phyloP scores from a whole-genome alignment of 2,329 filamentous ascomycete species.

The Cladosporium phlei region DNA sequence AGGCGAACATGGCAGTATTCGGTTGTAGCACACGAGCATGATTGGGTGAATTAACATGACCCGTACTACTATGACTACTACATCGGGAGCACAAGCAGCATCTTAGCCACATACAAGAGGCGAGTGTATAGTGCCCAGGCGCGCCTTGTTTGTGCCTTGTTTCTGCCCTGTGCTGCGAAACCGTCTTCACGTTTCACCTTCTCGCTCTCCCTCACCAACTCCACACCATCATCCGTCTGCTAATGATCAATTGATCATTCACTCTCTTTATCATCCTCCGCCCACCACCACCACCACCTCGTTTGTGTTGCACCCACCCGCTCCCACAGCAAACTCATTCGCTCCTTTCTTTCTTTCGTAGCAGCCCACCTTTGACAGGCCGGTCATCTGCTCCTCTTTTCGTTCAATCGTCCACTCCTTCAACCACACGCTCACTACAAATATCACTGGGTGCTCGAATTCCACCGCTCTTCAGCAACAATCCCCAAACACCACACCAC shows the following conservation, averaged over 20 bases:
- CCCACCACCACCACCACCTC: neutral
- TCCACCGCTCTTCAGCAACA: neutral
- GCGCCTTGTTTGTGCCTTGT: constrained; percentile 6
- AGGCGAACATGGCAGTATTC: too few species aligned
- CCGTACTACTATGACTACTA: too few species aligned
- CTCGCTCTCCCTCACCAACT: neutral
- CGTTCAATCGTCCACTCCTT: neutral
- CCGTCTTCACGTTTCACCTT: constrained; percentile 12
- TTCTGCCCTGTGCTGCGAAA: neutral
- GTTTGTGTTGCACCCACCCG: constrained; percentile 3
- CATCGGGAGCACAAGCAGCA: too few species aligned
- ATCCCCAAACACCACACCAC: neutral
- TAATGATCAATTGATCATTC: too few species aligned
- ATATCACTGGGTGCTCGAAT: constrained; percentile 6
- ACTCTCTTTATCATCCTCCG: constrained; percentile 4
- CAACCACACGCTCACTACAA: constrained; percentile 1
- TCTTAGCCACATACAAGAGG: constrained; percentile 8
- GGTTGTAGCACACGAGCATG: too few species aligned
- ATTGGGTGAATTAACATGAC: too few species aligned
- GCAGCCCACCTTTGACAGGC: constrained; percentile 13
- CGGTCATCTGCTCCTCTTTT: neutral
- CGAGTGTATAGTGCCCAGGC: constrained; percentile 10
- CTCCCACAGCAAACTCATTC: constrained; percentile 10
- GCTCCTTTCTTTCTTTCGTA: constrained; percentile 3
- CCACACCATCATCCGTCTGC: neutral